Evolutionary conservation across 345 rosid species (phyloP).

Genomic region (Syzygium grande): DNA sequence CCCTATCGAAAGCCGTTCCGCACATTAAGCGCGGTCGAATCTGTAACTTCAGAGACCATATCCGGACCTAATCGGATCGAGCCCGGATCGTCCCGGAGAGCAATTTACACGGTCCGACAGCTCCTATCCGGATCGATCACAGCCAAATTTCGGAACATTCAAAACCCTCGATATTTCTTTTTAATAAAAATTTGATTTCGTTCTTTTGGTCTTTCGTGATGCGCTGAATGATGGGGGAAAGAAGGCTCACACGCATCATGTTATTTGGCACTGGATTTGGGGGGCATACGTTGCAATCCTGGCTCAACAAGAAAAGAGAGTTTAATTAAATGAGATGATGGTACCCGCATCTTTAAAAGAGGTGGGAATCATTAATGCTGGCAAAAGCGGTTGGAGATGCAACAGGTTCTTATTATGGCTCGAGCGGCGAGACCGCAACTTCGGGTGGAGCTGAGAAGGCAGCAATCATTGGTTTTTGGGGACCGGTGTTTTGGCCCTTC

Average conservation of each 20-base stretch:
- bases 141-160: neutral
- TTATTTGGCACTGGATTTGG: neutral
- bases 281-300: neutral
- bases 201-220: neutral
- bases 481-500: neutral
- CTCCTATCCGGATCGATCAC: neutral
- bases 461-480: neutral
- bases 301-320: neutral
- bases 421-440: neutral
- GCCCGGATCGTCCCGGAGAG: neutral
- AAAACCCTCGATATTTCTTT: too few species aligned
- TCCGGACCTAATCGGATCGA: rapidly evolving
- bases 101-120: neutral
- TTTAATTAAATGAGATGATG: neutral
- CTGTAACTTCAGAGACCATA: rapidly evolving
- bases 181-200: too few species aligned
- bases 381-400: neutral
- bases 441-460: neutral
- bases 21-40: neutral
- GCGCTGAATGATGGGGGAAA: neutral
- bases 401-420: neutral
- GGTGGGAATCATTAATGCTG: neutral
- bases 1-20: rapidly evolving
- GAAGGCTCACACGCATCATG: neutral
- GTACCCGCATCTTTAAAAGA: neutral